Evolutionary conservation across 768 basidiomycete genomes (phyloP), one percentile per base, ranked within the genome.

Genomic region (Mycena olivaceomarginata): DNA sequence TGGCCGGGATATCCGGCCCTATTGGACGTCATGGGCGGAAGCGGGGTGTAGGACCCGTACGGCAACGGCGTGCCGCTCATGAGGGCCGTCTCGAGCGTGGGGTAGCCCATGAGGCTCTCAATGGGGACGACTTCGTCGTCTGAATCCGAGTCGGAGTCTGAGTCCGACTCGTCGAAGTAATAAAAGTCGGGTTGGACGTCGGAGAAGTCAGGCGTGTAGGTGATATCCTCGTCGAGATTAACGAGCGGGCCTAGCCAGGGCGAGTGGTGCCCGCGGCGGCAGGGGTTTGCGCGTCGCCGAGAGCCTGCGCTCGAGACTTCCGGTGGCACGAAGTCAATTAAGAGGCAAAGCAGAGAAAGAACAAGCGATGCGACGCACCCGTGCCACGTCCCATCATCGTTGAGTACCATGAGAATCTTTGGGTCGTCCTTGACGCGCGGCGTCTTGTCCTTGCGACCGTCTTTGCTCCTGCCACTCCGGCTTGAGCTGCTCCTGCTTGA

Each of bases 21-120:
- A 48, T 16, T 48, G 15, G 46, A 48, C 22, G 37, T 13, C 46
- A n/a, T n/a, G n/a, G 22, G 12, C 10, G 74, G 67, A 37, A 75
- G 74, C 46, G 67, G 13, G 25, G 74, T n/a, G 67, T 70, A 68
- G 10, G 72, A 74, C 1, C 74, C 64, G n/a, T 75, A 75, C 20
- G 74, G 74, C 53, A 68, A 75, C 31, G 51, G 53, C 68, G 59
- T 70, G 43, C 51, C 59, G 46, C 66, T 66, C 43, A 67, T 8
- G 63, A 75, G 53, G 20, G 68, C 68, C 18, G 69, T 69, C 41
- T 75, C 69, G 20, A 69, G 74, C 53, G 63, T n/a, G 20, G 70
- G 74, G 69, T 75, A 75, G 45, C 69, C 74, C 74, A 75, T 70
- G 18, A 75, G 48, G n/a, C 11, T 70, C 43, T 75, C 41, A 63